Percentiles rank a stretch among this genome's conserved stretches.
Evolutionary conservation across 148 eudicot species (phyloP).

Genomic region (Selenicereus undatus): DNA sequence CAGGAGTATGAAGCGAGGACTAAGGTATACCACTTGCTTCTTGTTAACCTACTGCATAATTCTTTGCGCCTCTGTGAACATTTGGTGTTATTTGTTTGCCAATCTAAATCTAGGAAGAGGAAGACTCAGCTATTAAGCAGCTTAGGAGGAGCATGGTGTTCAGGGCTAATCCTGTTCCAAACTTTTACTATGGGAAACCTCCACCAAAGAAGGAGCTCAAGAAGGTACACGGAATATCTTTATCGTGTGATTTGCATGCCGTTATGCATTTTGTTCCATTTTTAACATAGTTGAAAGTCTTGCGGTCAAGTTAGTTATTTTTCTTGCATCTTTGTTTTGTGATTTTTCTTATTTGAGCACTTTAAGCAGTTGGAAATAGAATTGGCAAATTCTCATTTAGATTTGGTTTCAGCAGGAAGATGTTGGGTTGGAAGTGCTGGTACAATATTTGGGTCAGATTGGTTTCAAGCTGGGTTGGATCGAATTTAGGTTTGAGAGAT

Average conservation of each 20-base stretch:
- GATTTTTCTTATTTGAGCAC: neutral
- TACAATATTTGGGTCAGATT: no score
- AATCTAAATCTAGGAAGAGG: constrained; percentile 62
- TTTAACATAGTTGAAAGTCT: neutral
- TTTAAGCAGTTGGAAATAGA: neutral
- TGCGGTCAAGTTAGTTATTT: neutral
- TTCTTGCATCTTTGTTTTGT: neutral
- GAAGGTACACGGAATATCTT: constrained; percentile 52
- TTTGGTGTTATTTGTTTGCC: constrained; percentile 1
- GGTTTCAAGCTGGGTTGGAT: no score
- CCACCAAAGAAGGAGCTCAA: constrained; percentile 88
- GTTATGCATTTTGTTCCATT: neutral
- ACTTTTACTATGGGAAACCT: constrained; percentile 81
- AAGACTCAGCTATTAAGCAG: constrained; percentile 72
- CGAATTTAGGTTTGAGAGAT: neutral
- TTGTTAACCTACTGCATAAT: neutral
- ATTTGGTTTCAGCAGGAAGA: neutral
- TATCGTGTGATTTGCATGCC: neutral
- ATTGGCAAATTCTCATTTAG: neutral
- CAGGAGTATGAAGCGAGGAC: constrained; percentile 73
- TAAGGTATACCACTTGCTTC: constrained; percentile 46
- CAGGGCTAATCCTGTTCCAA: constrained; percentile 91
- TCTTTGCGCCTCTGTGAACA: neutral
- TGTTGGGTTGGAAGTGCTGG: neutral
- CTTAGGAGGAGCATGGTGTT: constrained; percentile 70